Evolutionary conservation across 2,329 filamentous ascomycete genomes (phyloP).

Genomic region (Biscogniauxia marginata): DNA sequence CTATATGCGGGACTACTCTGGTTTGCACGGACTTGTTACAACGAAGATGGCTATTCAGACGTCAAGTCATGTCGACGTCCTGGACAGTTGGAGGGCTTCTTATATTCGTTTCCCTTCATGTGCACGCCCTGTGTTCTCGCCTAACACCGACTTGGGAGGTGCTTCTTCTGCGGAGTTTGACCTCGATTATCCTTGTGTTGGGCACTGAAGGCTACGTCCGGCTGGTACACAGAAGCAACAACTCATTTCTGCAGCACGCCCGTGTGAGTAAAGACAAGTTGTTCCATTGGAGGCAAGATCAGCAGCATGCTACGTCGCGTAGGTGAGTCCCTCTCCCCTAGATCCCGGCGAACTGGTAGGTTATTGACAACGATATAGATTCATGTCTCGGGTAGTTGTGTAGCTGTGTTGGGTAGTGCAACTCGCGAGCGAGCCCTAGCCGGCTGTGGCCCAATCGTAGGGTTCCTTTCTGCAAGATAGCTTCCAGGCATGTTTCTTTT

Average conservation of each 20-base stretch:
- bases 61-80: background rate
- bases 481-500: constrained; percentile 22
- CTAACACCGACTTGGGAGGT: constrained; percentile 2
- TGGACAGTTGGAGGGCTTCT: background rate
- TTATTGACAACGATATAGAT: constrained; percentile 17
- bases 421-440: constrained; percentile 17
- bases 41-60: background rate
- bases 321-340: constrained; percentile 12
- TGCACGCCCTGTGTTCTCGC: background rate
- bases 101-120: background rate
- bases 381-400: constrained; percentile 25
- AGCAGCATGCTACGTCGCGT: constrained; percentile 16
- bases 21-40: background rate
- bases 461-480: constrained; percentile 11
- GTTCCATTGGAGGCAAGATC: constrained; percentile 14
- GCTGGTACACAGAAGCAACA: constrained; percentile 17
- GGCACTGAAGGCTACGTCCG: constrained; percentile 10
- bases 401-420: constrained; percentile 17
- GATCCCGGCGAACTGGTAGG: constrained; percentile 12
- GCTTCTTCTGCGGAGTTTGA: constrained; percentile 16
- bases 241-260: constrained; percentile 18
- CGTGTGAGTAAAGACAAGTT: constrained; percentile 11
- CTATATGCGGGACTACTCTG: background rate
- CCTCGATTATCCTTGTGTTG: constrained; percentile 26
- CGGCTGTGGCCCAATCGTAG: constrained; percentile 20